Conservation (phyloP, 2,329 filamentous ascomycete species). For the Zymoseptoria tritici region DNA sequence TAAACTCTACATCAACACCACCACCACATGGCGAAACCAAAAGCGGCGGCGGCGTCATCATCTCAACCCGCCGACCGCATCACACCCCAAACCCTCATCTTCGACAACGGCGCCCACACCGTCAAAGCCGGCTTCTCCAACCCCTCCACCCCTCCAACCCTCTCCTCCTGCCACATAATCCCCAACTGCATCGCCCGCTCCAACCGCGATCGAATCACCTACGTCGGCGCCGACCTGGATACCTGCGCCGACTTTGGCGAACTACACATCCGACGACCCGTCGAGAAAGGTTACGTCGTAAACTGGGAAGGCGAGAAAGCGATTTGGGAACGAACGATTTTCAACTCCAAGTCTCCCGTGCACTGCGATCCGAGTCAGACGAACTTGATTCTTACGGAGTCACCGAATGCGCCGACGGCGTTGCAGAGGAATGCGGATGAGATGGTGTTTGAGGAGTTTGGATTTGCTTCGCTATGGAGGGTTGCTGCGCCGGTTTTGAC, state of each 20-base stretch:
- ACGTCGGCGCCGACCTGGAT: constrained; percentile 70
- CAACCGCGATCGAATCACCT: constrained; percentile 68
- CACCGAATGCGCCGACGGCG: constrained; percentile 71
- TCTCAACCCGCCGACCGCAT: constrained; percentile 11
- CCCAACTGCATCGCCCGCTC: constrained; percentile 81
- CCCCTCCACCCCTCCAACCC: constrained; percentile 21
- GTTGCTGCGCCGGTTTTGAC: constrained; percentile 19
- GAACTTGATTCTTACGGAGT: constrained; percentile 77
- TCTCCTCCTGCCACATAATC: constrained; percentile 57
- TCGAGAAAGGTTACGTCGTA: constrained; percentile 90
- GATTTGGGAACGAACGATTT: constrained; percentile 87
- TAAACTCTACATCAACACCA: not conserved
- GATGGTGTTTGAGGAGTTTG: constrained; percentile 95
- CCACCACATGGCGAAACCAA: constrained; percentile 7
- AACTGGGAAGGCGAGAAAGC: constrained; percentile 96
- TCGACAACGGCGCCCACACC: constrained; percentile 89
- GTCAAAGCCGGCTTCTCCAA: constrained; percentile 77
- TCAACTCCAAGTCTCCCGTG: constrained; percentile 45
- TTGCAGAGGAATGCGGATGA: constrained; percentile 89
- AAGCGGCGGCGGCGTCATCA: constrained; percentile 1
- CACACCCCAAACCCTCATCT: constrained; percentile 57
- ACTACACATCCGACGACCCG: constrained; percentile 74
- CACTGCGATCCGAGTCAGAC: constrained; percentile 70
- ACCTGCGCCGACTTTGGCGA: constrained; percentile 84
- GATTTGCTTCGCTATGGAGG: constrained; percentile 78